Conservation (phyloP, 352 stramenopile genomes). For the Phytopythium oedochilum region DNA sequence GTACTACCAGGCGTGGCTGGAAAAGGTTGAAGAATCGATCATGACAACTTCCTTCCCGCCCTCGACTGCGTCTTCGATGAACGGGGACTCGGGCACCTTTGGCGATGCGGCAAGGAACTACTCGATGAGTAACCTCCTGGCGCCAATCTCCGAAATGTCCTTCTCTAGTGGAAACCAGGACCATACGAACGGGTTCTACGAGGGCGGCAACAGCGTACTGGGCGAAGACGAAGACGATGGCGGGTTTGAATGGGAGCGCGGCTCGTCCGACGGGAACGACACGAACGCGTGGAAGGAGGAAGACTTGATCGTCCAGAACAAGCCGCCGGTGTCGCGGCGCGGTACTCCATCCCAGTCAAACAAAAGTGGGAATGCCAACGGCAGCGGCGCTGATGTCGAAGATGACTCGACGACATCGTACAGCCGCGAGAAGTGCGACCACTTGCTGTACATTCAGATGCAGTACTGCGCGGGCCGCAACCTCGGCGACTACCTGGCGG, state of each 20-base stretch:
- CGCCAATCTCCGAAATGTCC: slow-evolving; percentile 61
- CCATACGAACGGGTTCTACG: slow-evolving; percentile 40
- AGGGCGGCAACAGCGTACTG: slow-evolving; percentile 25
- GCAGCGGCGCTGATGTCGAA: slow-evolving; percentile 29
- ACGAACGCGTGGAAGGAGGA: slow-evolving; percentile 58
- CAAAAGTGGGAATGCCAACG: background rate
- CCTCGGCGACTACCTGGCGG: slow-evolving; percentile 77
- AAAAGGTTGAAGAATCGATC: slow-evolving; percentile 68
- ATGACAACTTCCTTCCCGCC: slow-evolving; percentile 3
- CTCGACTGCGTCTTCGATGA: slow-evolving; percentile 15
- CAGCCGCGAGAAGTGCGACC: slow-evolving; percentile 59
- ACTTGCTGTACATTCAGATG: slow-evolving; percentile 93
- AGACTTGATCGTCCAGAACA: slow-evolving; percentile 45
- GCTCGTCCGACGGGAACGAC: slow-evolving; percentile 39
- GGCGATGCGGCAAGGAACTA: slow-evolving; percentile 41
- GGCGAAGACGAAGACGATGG: slow-evolving; percentile 45
- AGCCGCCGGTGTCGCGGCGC: slow-evolving; percentile 3
- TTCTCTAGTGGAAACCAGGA: slow-evolving; percentile 56
- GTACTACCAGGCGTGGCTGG: slow-evolving; percentile 90
- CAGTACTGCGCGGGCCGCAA: slow-evolving; percentile 86
- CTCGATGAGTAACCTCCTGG: slow-evolving; percentile 69
- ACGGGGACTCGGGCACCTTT: slow-evolving; percentile 22
- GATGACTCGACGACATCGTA: slow-evolving; percentile 27
- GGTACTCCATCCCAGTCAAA: background rate
- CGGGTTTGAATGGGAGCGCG: slow-evolving; percentile 79